Evolutionary conservation across 1,139 yeast species (phyloP), one percentile per base, ranked within the genome.

Genomic region (Candida sp.): DNA sequence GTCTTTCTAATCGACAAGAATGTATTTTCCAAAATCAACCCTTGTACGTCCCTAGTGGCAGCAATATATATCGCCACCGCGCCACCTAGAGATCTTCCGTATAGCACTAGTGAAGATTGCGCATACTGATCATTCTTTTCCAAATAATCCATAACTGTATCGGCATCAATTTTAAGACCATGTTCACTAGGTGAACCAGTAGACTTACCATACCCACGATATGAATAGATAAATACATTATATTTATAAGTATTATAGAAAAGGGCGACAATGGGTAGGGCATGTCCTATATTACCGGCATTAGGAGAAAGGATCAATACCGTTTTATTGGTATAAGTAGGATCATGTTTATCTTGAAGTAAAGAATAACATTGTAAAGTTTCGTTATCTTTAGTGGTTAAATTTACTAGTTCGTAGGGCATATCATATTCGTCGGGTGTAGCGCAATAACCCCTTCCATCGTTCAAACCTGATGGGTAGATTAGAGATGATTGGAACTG

Each of bases 271-370:
- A 90, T 78, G 1, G 98, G 97, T 43, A 93, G 70, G 21, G 90
- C 84, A 60, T 89, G 93, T 33, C 99, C 99, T 45, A 93, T 93
- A 61, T 95, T 93, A 4, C 99, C 99, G 2, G 98, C 99, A 64
- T 93, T 93, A 3, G 99, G 99, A 36, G 90, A 84, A 44, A 90
- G 73, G 29, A 93, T 75, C 39, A 95, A 59, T 6, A 93, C 75
- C 0, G 99, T 91, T 49, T 85, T 84, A 52, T 79, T 75, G 30
- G 72, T 61, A 46, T 84, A 82, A 8, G 56, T 50, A 1, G 71
- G 56, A 4, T 65, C 54, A 11, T 56, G 56, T 3, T 61, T 52
- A 52, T 81, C 80, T 38, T 83, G 87, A 43, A 71, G 70, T 49
- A 73, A 57, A 58, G 64, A 66, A 49, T 63, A 74, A 48, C 77